Evolutionary conservation across 768 basidiomycete species (phyloP).

Genomic region (Kwoniella sp.): DNA sequence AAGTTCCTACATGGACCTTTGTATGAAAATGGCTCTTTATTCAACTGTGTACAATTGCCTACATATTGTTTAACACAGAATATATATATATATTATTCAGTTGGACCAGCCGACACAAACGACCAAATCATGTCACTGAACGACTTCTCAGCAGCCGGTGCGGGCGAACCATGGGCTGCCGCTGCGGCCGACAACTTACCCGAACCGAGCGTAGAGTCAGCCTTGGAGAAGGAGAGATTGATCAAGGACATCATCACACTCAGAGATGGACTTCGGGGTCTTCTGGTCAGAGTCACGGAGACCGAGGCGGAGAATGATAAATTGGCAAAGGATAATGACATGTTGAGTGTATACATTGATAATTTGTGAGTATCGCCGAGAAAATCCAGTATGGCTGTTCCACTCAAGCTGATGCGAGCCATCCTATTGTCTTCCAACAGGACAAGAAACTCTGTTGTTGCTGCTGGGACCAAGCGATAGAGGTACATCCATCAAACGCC

Average conservation of each 20-base stretch:
- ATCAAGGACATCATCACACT: constrained; percentile 47
- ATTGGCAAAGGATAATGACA: constrained; percentile 48
- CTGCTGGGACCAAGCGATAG: constrained; percentile 41
- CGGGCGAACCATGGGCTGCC: constrained; percentile 12
- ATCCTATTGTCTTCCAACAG: constrained; percentile 26
- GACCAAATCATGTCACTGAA: constrained; percentile 11
- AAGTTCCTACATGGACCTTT: no score
- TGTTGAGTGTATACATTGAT: constrained; percentile 50
- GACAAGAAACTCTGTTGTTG: constrained; percentile 50
- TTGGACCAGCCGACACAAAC: no score
- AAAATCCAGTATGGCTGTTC: no score
- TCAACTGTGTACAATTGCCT: no score
- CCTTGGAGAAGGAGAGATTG: constrained; percentile 46
- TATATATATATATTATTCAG: no score
- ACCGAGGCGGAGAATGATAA: constrained; percentile 47
- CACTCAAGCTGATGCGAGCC: background rate
- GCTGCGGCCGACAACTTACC: background rate
- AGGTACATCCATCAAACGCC: background rate
- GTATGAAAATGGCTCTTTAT: no score
- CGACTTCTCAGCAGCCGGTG: constrained; percentile 3
- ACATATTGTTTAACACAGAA: no score
- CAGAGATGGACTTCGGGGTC: constrained; percentile 42
- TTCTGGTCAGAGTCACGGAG: constrained; percentile 44
- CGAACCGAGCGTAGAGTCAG: constrained; percentile 40
- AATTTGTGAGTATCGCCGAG: constrained; percentile 48